These are phyloP conservation scores for Paecilomyces sp. DNA, from an alignment of 2,329 filamentous ascomycete genomes.

Conservation along the genomic window DNA sequence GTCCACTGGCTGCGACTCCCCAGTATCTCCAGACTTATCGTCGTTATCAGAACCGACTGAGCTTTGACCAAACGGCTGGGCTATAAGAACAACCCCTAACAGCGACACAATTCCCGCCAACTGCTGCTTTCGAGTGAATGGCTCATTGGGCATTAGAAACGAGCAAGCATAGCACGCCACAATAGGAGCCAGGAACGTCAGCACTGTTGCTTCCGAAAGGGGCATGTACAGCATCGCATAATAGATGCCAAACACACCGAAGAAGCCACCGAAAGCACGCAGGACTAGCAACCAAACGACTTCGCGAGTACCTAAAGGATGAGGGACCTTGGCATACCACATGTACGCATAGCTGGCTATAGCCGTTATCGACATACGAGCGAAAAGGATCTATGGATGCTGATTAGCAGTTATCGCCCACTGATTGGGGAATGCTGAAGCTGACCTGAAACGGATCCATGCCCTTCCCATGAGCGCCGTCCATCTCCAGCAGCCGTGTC, in stretches of 20 bases:
- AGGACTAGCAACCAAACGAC: slow-evolving; percentile 61
- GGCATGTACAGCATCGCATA: slow-evolving; percentile 71
- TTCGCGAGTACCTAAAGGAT: slow-evolving; percentile 61
- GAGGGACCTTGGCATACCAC: slow-evolving; percentile 59
- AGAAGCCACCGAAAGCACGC: slow-evolving; percentile 64
- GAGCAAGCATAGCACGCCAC: slow-evolving; percentile 76
- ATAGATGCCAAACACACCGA: slow-evolving; percentile 74
- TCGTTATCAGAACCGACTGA: slow-evolving; percentile 1
- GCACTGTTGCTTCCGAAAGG: slow-evolving; percentile 78
- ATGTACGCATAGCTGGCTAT: slow-evolving; percentile 64
- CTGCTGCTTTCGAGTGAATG: slow-evolving; percentile 71
- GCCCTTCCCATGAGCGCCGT: slow-evolving; percentile 57
- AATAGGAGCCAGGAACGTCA: slow-evolving; percentile 78
- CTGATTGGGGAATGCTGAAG: neutral
- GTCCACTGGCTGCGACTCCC: slow-evolving; percentile 36
- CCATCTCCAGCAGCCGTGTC: slow-evolving; percentile 65
- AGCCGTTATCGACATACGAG: slow-evolving; percentile 68
- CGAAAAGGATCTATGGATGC: slow-evolving; percentile 58
- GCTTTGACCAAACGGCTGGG: slow-evolving; percentile 50
- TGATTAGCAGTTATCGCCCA: neutral
- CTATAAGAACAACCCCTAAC: slow-evolving; percentile 74
- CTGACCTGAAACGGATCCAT: slow-evolving; percentile 70
- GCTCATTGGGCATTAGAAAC: slow-evolving; percentile 61
- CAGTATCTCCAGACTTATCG: slow-evolving; percentile 8
- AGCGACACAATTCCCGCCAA: slow-evolving; percentile 69